Base-by-base conservation (phyloP, 768 basidiomycete species). In the Leucogyrophana mollusca region DNA sequence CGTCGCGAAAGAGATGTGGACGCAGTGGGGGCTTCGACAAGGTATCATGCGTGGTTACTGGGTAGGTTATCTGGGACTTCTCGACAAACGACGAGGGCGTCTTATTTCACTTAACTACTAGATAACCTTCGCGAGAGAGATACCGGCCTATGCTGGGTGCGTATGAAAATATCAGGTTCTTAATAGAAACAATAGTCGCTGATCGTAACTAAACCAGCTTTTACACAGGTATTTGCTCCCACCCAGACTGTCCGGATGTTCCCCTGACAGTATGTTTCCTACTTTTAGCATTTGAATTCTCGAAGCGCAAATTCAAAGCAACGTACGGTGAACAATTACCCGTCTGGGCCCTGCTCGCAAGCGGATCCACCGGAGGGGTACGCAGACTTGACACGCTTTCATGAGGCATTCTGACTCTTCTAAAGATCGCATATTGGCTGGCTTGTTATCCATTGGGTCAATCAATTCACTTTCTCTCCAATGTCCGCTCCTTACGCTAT, bases 41-140 rank as follows among this genome's bases (percentile, higher is more conserved):
- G 96, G 96, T 4, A 75, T 98, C 42, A 96, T 99, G 94, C 74
- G 96, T 16, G 96, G 96, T 1, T 98, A 93, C 62, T 97, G 95
- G 95, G 94, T 92, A 50, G 7, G 27, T 30, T 30, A 7, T 30
- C 7, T 30, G 27, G 13, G 27, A 30, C 6, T 13, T 30, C 6
- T 30, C 27, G 7, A 13, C 27, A 30, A 13, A 13, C 7, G 27
- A 6, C 27, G 27, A 30, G 13, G 6, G 27, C 6, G 7, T 30
- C 27, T 7, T 13, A 30, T 33, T 38, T 42, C 42, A 9, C 21
- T 40, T 18, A 0, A 34, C 0, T 13, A 10, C 4, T 56, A 94
- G 93, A 77, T 93, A 10, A 98, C 96, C 0, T 81, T 97, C 16
- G 83, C 83, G 1, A 77, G 94, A 54, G 96, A 99, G 66, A 93